Evolutionary conservation across 495 filamentous ascomycete genomes (phyloP).

Genomic region (Daldinia loculata): DNA sequence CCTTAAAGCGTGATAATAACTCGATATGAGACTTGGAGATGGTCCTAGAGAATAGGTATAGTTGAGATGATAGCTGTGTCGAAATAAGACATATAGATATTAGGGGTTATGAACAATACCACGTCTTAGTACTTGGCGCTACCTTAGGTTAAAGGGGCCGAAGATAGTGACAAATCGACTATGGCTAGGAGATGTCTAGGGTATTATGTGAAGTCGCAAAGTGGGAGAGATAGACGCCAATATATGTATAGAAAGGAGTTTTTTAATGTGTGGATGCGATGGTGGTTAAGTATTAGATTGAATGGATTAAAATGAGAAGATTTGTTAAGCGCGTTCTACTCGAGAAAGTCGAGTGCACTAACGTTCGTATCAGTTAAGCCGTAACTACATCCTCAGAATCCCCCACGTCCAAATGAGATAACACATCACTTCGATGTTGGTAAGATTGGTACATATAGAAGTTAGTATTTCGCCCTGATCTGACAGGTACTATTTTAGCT

Average conservation of each 20-base stretch:
- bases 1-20: neutral
- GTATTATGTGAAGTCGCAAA: neutral
- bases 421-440: neutral
- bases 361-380: constrained; percentile 17
- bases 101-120: constrained; percentile 2
- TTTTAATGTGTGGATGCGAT: neutral
- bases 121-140: neutral
- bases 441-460: neutral
- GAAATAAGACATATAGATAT: neutral
- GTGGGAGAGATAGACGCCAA: neutral
- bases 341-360: constrained; percentile 1
- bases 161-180: neutral
- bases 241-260: constrained; percentile 1
- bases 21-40: neutral
- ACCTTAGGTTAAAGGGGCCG: neutral
- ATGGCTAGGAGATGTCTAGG: neutral
- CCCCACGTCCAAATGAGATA: neutral
- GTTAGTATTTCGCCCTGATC: neutral
- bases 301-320: constrained; percentile 3
- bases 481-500: neutral
- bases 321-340: constrained; percentile 8
- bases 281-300: neutral
- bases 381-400: constrained; percentile 10
- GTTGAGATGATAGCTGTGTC: neutral
- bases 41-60: neutral